Conservation (phyloP, 2,329 filamentous ascomycete species). For the Ophiostoma pallidulum region DNA sequence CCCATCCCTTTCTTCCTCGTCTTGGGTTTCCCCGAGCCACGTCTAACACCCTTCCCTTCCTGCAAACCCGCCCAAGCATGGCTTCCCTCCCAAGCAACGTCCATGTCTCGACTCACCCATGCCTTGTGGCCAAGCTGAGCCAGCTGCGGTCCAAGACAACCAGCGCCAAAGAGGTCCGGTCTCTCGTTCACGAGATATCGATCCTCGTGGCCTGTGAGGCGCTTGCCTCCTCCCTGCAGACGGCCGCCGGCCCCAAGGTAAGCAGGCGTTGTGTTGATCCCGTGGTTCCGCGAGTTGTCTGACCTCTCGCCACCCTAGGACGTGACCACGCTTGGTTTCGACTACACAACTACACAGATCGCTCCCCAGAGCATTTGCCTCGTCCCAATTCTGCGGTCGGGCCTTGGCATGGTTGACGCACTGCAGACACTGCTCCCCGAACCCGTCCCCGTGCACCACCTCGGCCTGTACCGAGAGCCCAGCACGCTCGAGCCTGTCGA, state of each 20-base stretch:
- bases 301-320: constrained; percentile 44
- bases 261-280: constrained; percentile 17
- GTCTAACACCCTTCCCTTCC: background rate
- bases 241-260: constrained; percentile 55
- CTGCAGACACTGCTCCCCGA: constrained; percentile 72
- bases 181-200: constrained; percentile 76
- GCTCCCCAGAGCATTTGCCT: constrained; percentile 62
- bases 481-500: constrained; percentile 81
- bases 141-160: constrained; percentile 70
- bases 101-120: constrained; percentile 79
- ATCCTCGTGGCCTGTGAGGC: constrained; percentile 78
- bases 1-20: background rate
- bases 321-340: constrained; percentile 66
- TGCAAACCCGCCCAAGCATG: constrained; percentile 8
- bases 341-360: constrained; percentile 58
- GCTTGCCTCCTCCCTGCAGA: constrained; percentile 52
- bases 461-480: constrained; percentile 88
- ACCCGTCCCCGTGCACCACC: constrained; percentile 79
- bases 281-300: constrained; percentile 5
- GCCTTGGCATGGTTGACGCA: constrained; percentile 83
- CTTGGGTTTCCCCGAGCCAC: background rate
- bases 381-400: constrained; percentile 86
- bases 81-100: constrained; percentile 46
- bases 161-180: constrained; percentile 65
- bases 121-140: constrained; percentile 77